Evolutionary conservation across 805 yeast genomes (phyloP).

Genomic region (Starmerella scarabaei): DNA sequence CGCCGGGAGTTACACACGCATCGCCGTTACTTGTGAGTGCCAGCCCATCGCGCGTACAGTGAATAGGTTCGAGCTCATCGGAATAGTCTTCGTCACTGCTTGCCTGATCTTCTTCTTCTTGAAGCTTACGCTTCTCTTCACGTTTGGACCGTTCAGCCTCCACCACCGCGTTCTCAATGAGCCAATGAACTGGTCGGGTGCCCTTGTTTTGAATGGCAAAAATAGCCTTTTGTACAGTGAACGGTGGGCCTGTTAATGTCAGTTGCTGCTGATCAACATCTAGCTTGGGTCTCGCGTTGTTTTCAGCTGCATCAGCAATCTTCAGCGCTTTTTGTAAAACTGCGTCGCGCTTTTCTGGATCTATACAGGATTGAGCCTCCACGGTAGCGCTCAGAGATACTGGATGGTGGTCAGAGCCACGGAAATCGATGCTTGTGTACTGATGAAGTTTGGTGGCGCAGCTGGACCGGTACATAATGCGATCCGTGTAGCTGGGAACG

Average conservation of each 20-base stretch:
- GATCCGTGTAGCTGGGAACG: constrained; percentile 48
- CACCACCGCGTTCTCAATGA: constrained; percentile 10
- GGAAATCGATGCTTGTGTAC: constrained; percentile 24
- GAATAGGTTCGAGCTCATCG: background rate
- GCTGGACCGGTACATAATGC: constrained; percentile 33
- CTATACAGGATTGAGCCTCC: constrained; percentile 26
- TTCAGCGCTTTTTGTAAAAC: constrained; percentile 31
- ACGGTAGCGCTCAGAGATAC: constrained; percentile 32
- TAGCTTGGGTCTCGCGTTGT: constrained; percentile 33
- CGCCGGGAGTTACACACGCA: constrained; percentile 7
- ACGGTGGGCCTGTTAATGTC: constrained; percentile 21
- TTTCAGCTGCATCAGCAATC: constrained; percentile 35
- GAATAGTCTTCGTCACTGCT: background rate
- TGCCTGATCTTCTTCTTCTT: background rate
- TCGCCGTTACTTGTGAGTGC: background rate
- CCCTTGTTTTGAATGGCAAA: constrained; percentile 13
- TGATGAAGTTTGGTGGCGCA: constrained; percentile 11
- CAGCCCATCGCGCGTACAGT: background rate
- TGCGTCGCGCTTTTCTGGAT: constrained; percentile 28
- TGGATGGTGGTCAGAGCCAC: constrained; percentile 44
- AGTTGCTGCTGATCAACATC: constrained; percentile 30
- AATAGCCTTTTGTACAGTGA: constrained; percentile 7
- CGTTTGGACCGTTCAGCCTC: constrained; percentile 1
- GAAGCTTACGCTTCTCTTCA: constrained; percentile 18
- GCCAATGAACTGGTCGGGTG: constrained; percentile 12